Conservation (phyloP, 2,329 filamentous ascomycete genomes). For the Cladosporium sp. region DNA sequence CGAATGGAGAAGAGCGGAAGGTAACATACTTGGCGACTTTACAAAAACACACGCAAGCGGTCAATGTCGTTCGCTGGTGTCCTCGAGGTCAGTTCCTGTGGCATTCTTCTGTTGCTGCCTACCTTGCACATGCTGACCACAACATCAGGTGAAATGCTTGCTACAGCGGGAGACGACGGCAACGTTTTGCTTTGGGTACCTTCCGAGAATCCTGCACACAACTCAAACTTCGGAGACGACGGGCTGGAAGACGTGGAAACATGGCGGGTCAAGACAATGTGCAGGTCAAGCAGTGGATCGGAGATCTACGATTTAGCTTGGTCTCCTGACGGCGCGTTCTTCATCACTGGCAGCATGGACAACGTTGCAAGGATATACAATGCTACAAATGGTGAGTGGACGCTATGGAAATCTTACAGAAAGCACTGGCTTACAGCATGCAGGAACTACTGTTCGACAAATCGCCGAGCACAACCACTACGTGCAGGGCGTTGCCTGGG, state of each 20-base stretch:
- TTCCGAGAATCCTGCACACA: constrained; percentile 63
- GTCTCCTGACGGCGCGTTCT: constrained; percentile 94
- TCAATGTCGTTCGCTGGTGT: constrained; percentile 95
- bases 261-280: constrained; percentile 98
- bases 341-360: constrained; percentile 99
- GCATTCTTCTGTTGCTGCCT: not conserved
- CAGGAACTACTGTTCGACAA: constrained; percentile 69
- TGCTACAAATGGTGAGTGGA: constrained; percentile 67
- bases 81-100: constrained; percentile 63
- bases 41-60: constrained; percentile 88
- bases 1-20: constrained; percentile 75
- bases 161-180: constrained; percentile 92
- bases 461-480: constrained; percentile 98
- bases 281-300: constrained; percentile 74
- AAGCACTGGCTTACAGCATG: constrained; percentile 15
- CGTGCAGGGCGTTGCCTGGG: constrained; percentile 97
- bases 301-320: constrained; percentile 98
- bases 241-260: constrained; percentile 88
- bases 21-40: constrained; percentile 90
- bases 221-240: constrained; percentile 62
- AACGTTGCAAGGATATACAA: constrained; percentile 97
- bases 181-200: constrained; percentile 96
- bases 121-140: not conserved
- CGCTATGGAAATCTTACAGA: not conserved
- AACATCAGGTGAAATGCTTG: constrained; percentile 73